Evolutionary conservation across 306 rosid genomes (phyloP), one percentile per base, ranked within the genome.

Genomic region (Medicago ruthenica): DNA sequence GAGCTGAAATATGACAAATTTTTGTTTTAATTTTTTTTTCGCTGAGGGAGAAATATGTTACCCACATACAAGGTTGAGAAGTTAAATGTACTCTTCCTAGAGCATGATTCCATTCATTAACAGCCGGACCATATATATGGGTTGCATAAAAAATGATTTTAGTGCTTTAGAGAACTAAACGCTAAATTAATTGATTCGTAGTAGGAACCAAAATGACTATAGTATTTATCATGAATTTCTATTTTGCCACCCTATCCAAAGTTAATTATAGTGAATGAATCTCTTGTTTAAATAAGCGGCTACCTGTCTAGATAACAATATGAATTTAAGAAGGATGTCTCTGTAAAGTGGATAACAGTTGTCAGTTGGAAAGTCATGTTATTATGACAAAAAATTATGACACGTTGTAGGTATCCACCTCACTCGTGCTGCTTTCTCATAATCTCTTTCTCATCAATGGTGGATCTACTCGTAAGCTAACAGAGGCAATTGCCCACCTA

Each of bases 281-380:
- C 5, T 17, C 8, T 6, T 27, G 4, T 18, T 3, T 55, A 9
- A 20, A 20, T 54, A 55, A 55, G 6, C 61, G 61, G 61, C 61
- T 55, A 55, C 9, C 61, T 20, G 61, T 55, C 14, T 20, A 4
- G 7, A 54, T 9, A 18, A 4, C 18, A 65, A 65, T 65, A 17
- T 65, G 31, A 18, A 65, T 40, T 65, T 40, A 65, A 39, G 71
- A 18, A 65, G 36, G 51, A 66, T 11, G 53, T 66, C 36, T 66
- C 36, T 12, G 21, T 41, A 66, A 40, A 44, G 53, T 18, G 50
- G 31, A 40, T 66, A 12, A 40, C 61, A 55, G 61, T 55, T 55
- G 61, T 20, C 36, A 41, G 71, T 66, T 66, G 71, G 71, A 41
- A 55, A 55, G 61, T 11, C 15, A 16, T 51, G 11, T 6, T 1